These are phyloP conservation scores for Colletotrichum somersetense DNA, from an alignment of 2,329 filamentous ascomycete genomes.

Conservation along the genomic window DNA sequence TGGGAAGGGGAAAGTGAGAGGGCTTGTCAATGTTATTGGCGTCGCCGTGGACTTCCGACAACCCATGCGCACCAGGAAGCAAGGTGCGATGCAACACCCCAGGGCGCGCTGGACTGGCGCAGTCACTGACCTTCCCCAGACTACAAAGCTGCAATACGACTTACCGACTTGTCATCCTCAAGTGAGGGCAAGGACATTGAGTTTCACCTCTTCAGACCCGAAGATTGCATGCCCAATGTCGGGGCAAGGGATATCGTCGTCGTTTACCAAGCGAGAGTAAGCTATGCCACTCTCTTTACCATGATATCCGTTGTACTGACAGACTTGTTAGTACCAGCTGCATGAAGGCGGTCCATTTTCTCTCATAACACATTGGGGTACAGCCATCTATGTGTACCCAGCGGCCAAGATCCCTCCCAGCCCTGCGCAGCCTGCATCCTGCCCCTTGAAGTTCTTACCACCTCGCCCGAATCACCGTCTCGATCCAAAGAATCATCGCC, in stretches of 20 bases:
- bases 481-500: slow-evolving; percentile 43
- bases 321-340: slow-evolving; percentile 56
- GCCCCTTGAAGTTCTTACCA: slow-evolving; percentile 44
- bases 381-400: slow-evolving; percentile 61
- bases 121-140: slow-evolving; percentile 55
- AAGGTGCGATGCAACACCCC: slow-evolving; percentile 57
- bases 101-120: not conserved
- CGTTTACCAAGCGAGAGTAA: slow-evolving; percentile 68
- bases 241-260: slow-evolving; percentile 73
- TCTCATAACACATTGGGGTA: slow-evolving; percentile 58
- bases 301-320: slow-evolving; percentile 14
- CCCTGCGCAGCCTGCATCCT: slow-evolving; percentile 49
- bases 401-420: slow-evolving; percentile 54
- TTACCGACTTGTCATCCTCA: slow-evolving; percentile 71
- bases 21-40: slow-evolving; percentile 73
- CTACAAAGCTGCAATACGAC: slow-evolving; percentile 69
- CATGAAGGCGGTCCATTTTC: slow-evolving; percentile 51
- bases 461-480: slow-evolving; percentile 44
- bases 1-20: slow-evolving; percentile 47
- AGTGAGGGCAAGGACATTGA: slow-evolving; percentile 54
- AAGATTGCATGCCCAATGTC: slow-evolving; percentile 62
- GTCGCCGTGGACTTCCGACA: slow-evolving; percentile 75
- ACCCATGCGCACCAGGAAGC: slow-evolving; percentile 62
- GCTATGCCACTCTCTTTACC: slow-evolving; percentile 37
- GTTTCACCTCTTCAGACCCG: slow-evolving; percentile 72